These are phyloP conservation scores for Rhinocladiella mackenziei DNA, from an alignment of 2,329 filamentous ascomycete species.

Conservation along the genomic window DNA sequence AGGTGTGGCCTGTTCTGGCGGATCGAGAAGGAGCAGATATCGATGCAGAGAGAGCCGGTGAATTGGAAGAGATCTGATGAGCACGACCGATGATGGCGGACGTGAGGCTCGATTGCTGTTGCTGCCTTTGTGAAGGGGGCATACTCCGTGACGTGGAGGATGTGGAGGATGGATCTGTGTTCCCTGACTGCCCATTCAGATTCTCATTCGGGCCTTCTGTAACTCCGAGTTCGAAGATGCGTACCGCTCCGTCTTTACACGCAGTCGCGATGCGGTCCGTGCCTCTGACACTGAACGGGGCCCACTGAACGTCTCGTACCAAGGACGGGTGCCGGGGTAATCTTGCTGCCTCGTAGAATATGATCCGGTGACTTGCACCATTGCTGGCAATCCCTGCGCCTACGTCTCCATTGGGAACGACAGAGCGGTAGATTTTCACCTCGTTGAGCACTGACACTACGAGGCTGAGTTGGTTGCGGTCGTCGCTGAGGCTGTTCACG, in stretches of 20 bases:
- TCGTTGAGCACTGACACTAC: conserved; percentile 82
- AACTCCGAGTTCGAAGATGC: conserved; percentile 71
- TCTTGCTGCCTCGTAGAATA: conserved; percentile 77
- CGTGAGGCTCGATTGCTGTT: conserved; percentile 29
- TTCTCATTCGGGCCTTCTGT: conserved; percentile 1
- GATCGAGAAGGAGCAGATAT: conserved; percentile 5
- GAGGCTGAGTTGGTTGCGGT: conserved; percentile 71
- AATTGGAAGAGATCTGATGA: too few species aligned
- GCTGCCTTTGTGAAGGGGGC: conserved; percentile 8
- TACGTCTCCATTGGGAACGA: conserved; percentile 46
- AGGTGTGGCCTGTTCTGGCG: conserved; percentile 14
- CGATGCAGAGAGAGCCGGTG: background rate
- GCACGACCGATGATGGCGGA: conserved; percentile 26
- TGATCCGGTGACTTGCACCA: conserved; percentile 56
- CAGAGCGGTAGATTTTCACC: conserved; percentile 77
- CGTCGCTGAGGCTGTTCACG: conserved; percentile 72
- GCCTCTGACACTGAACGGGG: conserved; percentile 81
- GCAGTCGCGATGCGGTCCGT: conserved; percentile 89
- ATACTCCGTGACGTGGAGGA: conserved; percentile 1
- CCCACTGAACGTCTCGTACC: conserved; percentile 66
- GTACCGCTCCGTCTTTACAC: conserved; percentile 83
- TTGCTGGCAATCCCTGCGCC: conserved; percentile 32
- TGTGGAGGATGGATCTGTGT: conserved; percentile 1
- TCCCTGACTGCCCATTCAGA: background rate
- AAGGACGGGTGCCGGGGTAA: conserved; percentile 69